Evolutionary conservation across 2,329 filamentous ascomycete genomes (phyloP), one percentile per base, ranked within the genome.

Genomic region (Penicillium frequentans): DNA sequence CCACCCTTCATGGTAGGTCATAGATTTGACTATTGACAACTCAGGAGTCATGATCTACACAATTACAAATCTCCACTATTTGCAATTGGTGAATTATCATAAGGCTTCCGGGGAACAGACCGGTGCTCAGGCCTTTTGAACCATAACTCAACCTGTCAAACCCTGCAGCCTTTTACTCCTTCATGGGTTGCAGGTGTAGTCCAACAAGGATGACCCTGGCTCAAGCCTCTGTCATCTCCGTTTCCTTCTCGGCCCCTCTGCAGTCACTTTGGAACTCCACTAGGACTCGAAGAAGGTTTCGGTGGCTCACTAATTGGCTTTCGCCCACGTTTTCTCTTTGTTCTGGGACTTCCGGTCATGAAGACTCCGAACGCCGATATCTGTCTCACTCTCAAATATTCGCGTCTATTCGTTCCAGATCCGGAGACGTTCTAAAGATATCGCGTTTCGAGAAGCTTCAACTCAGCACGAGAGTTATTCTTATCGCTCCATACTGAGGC

Each of bases 381-480:
- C 51, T 11, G 53, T 56, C 51, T 56, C 46, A 49, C 27, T 55
- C 21, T 42, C 42, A 37, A 52, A 61, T 54, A 54, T 11, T 23
- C 39, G 39, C 19, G 19, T 42, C 39, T 26, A 9, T 23, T 54
- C 42, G 53, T 46, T 6, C 49, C 50, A 11, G 13, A 23, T 46
- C 55, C 51, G 59, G 54, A 51, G 39, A 45, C 14, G 13, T 42
- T 42, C 39, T 60, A 61, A 60, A 56, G 51, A 62, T 63, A 62
- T 52, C 44, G 10, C 49, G 48, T 61, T 58, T 56, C 56, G 59
- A 23, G 9, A 26, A 27, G 31, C 51, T 55, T 54, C 42, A 21
- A 21, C n/a, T 19, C 13, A n/a, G 10, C 1, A 42, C 19, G 23
- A 42, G 19, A 42, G 19, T 14, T 42, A 42, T 42, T 42, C 19